phyloP scores from a whole-genome alignment of 1,284 basidiomycete genomes.

The Ustilago trichophora region DNA sequence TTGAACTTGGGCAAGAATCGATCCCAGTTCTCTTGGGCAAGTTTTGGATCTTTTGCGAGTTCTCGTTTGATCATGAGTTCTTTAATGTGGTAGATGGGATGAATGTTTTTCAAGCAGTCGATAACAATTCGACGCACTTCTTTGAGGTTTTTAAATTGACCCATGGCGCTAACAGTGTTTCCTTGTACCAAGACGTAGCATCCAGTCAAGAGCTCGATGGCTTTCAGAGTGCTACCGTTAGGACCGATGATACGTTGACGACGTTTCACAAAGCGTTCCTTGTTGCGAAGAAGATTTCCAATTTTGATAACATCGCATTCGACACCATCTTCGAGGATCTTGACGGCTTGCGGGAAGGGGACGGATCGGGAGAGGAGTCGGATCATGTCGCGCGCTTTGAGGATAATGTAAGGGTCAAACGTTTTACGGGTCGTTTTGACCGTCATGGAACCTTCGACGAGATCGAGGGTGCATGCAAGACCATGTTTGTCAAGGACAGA shows the following conservation, averaged over 20 bases:
- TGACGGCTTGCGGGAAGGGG: slow-evolving; percentile 80
- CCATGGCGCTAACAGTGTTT: slow-evolving; percentile 97
- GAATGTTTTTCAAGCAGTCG: slow-evolving; percentile 99
- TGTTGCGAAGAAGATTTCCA: slow-evolving; percentile 90
- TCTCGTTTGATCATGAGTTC: slow-evolving; percentile 99
- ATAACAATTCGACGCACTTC: slow-evolving; percentile 93
- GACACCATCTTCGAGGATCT: slow-evolving; percentile 87
- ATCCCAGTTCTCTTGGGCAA: slow-evolving; percentile 94
- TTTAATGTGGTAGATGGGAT: slow-evolving; percentile 99
- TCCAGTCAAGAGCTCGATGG: slow-evolving; percentile 93
- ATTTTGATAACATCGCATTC: slow-evolving; percentile 99
- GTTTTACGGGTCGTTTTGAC: slow-evolving; percentile 97
- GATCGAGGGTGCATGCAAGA: slow-evolving; percentile 87
- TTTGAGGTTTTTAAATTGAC: slow-evolving; percentile 91
- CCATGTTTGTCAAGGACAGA: slow-evolving; percentile 83
- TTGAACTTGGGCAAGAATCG: slow-evolving; percentile 97
- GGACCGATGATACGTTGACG: slow-evolving; percentile 96
- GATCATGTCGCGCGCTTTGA: slow-evolving; percentile 95
- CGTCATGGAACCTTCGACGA: slow-evolving; percentile 96
- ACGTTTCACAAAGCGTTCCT: slow-evolving; percentile 95
- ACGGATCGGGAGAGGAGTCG: slow-evolving; percentile 94
- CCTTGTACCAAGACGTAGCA: slow-evolving; percentile 99
- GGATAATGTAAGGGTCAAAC: slow-evolving; percentile 92
- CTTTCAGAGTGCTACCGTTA: slow-evolving; percentile 96
- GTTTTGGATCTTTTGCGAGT: slow-evolving; percentile 95